Evolutionary conservation across 768 basidiomycete genomes (phyloP), one percentile per base, ranked within the genome.

Genomic region (Clitopilus hobsonii): DNA sequence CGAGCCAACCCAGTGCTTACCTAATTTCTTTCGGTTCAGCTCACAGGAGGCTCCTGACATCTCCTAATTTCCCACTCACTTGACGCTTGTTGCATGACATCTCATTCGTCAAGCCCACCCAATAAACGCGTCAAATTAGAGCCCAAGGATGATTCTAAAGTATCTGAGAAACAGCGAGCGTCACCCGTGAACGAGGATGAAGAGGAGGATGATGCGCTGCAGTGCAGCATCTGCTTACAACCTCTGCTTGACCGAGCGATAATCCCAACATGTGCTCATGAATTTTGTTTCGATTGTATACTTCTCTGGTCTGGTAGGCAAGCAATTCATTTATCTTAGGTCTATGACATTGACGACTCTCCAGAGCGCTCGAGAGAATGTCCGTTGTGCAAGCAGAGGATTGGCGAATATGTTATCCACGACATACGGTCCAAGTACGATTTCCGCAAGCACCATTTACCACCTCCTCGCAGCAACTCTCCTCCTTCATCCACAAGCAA

Each of bases 241-340:
- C 57, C 72, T 10, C 74, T 94, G 51, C 73, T 78, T 13, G 92
- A 97, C 71, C 75, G 89, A 45, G 89, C 94, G 0, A 79, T 95
- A 32, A 75, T 96, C 23, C 91, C 93, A 1, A 78, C 75, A 6
- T 97, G 94, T 68, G 89, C 91, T 1, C 94, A 98, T 74, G 89
- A 91, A 64, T 95, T 95, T 64, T 98, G 94, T 63, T 96, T 96
- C 60, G 89, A 91, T 54, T 98, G 94, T 67, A 77, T 97, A 22
- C 73, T 88, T 48, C 71, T 94, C 1, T 96, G 94, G 94, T 81
- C 89, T 52, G 86, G 90, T 90, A 56, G 60, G 80, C 2, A n/a
- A n/a, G n/a, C n/a, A n/a, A n/a, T n/a, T n/a, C n/a, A n/a, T n/a
- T n/a, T n/a, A n/a, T n/a, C n/a, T n/a, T n/a, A n/a, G n/a, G n/a